Conservation (phyloP, 768 basidiomycete genomes). For the Sistotremastrum niveocremeum region DNA sequence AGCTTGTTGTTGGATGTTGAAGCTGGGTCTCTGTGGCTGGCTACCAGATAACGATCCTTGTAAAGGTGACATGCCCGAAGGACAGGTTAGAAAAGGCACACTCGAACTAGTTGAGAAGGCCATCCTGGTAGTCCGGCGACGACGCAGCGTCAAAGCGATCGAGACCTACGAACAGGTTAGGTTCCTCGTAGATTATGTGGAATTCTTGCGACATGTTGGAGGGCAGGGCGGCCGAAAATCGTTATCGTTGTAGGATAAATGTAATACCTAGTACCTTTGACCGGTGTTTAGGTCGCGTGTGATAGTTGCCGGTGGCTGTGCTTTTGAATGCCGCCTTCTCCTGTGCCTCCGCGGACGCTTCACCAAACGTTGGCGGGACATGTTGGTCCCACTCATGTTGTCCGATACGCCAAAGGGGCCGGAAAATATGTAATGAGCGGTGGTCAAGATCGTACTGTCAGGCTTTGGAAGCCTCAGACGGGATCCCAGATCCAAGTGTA, state of each 20-base stretch:
- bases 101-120: conserved; percentile 58
- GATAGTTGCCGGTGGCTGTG: no score
- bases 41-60: conserved; percentile 10
- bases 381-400: conserved; percentile 81
- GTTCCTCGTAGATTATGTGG: conserved; percentile 68
- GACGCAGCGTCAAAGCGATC: conserved; percentile 80
- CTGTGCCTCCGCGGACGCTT: conserved; percentile 28
- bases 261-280: no score
- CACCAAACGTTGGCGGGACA: conserved; percentile 53
- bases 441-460: conserved; percentile 78
- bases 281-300: no score
- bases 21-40: conserved; percentile 81
- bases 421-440: conserved; percentile 89
- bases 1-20: conserved; percentile 86
- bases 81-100: conserved; percentile 27
- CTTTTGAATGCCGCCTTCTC: neutral
- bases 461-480: conserved; percentile 78
- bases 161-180: conserved; percentile 90
- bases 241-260: neutral
- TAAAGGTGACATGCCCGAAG: conserved; percentile 2
- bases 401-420: conserved; percentile 78
- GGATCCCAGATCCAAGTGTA: conserved; percentile 90
- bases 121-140: conserved; percentile 56
- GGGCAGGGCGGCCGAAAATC: neutral
- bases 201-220: conserved; percentile 26